Evolutionary conservation across 208 protist genomes (phyloP).

Genomic region (Acanthamoeba sp.): DNA sequence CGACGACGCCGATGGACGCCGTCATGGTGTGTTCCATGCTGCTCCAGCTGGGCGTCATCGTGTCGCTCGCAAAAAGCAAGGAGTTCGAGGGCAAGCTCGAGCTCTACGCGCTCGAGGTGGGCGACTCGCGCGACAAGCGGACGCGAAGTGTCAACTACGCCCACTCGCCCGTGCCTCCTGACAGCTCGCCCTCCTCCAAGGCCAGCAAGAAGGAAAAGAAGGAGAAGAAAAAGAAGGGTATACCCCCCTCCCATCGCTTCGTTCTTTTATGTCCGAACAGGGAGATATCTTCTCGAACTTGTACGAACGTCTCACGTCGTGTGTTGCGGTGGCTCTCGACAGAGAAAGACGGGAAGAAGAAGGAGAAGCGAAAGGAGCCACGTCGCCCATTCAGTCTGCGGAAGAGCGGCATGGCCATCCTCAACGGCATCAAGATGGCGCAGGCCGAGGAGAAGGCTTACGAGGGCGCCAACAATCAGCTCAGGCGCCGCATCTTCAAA

Average conservation of each 20-base stretch:
- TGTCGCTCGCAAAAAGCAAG: slow-evolving; percentile 23
- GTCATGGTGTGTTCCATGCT: slow-evolving; percentile 45
- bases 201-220: slow-evolving; percentile 20
- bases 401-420: slow-evolving; percentile 45
- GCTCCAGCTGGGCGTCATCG: slow-evolving; percentile 11
- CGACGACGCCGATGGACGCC: slow-evolving; percentile 45
- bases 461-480: slow-evolving; percentile 2
- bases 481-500: slow-evolving; percentile 41
- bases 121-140: slow-evolving; percentile 1
- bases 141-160: slow-evolving; percentile 26
- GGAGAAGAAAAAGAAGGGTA: slow-evolving; percentile 57
- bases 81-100: slow-evolving; percentile 66
- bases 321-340: not conserved
- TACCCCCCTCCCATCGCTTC: not conserved
- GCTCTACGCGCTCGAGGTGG: slow-evolving; percentile 23
- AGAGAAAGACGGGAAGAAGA: slow-evolving; percentile 5
- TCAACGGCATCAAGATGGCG: slow-evolving; percentile 64
- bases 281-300: not conserved
- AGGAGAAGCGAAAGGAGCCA: slow-evolving; percentile 37
- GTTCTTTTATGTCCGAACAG: not conserved
- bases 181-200: not conserved
- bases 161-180: slow-evolving; percentile 6
- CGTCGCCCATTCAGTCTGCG: slow-evolving; percentile 39
- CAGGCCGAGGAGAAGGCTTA: slow-evolving; percentile 56
- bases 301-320: not conserved